Conservation (phyloP, 2,329 filamentous ascomycete genomes). For the Sarocladiaceae sp. region DNA sequence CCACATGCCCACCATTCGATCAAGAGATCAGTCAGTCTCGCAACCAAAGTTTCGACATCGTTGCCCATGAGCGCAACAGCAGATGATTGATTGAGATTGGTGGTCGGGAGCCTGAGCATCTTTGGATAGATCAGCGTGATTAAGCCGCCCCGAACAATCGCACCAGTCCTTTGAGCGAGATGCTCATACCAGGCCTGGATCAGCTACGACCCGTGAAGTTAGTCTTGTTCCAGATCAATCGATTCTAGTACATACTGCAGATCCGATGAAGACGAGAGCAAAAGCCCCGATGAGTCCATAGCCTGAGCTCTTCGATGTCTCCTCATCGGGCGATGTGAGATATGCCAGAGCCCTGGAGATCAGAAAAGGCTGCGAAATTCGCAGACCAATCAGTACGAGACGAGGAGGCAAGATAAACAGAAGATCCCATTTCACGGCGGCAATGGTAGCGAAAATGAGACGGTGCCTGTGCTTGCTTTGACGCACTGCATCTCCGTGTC, state of each 20-base stretch:
- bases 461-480: not conserved
- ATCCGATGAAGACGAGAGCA: conserved; percentile 25
- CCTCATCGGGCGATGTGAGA: no score
- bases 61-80: conserved; percentile 27
- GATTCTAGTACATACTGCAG: conserved; percentile 20
- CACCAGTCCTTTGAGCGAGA: conserved; percentile 22
- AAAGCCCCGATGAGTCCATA: conserved; percentile 28
- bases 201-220: not conserved
- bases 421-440: no score
- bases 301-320: no score
- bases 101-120: conserved; percentile 21
- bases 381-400: no score
- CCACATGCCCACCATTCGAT: conserved; percentile 27
- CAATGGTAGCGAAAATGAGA: no score
- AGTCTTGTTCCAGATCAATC: not conserved
- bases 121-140: conserved; percentile 26
- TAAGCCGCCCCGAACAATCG: conserved; percentile 25
- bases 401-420: not conserved
- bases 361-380: no score
- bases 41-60: conserved; percentile 25
- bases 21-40: conserved; percentile 21
- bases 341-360: no score
- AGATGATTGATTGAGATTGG: conserved; percentile 22
- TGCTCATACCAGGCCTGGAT: conserved; percentile 27
- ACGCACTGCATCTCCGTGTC: not conserved